phyloP scores from a whole-genome alignment of 1,284 basidiomycete genomes.

The Ceratobasidium sp. region DNA sequence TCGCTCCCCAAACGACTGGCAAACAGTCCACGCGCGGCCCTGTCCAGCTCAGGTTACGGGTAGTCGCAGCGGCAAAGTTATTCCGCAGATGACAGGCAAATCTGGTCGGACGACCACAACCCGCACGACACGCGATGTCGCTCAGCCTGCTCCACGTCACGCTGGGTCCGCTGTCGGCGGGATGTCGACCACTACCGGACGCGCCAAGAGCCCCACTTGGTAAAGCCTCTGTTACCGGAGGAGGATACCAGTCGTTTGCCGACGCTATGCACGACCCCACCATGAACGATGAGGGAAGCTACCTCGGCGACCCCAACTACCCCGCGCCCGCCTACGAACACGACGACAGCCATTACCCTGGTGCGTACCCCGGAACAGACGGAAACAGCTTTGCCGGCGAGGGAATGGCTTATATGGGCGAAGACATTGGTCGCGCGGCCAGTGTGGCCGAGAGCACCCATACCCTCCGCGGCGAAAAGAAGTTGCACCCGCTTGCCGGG shows the following conservation, averaged over 20 bases:
- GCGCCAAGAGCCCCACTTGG: constrained; percentile 32
- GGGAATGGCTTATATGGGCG: constrained; percentile 24
- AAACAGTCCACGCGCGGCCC: constrained; percentile 19
- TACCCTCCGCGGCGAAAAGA: constrained; percentile 9
- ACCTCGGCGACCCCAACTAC: not conserved
- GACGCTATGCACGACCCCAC: not conserved
- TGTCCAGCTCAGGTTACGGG: constrained; percentile 9
- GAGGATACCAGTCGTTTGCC: constrained; percentile 29
- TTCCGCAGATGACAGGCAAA: constrained; percentile 27
- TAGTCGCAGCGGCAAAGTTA: constrained; percentile 1
- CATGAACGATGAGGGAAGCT: constrained; percentile 7
- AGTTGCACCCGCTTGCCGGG: constrained; percentile 13
- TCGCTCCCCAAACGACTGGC: not conserved
- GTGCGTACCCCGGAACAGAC: constrained; percentile 14
- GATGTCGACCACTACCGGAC: constrained; percentile 5
- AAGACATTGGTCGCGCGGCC: constrained; percentile 21
- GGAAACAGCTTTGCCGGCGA: constrained; percentile 30
- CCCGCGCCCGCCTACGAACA: not conserved
- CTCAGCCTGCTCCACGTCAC: constrained; percentile 23
- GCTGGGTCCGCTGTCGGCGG: constrained; percentile 28
- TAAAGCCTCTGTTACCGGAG: constrained; percentile 10
- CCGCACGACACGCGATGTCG: not conserved
- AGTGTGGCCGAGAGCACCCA: constrained; percentile 27
- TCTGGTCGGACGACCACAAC: constrained; percentile 10
- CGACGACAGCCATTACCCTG: constrained; percentile 4